Percentiles rank a stretch among this genome's conserved stretches.
Evolutionary conservation across 352 stramenopile species (phyloP).

Genomic region (Globisporangium cystogenes): DNA sequence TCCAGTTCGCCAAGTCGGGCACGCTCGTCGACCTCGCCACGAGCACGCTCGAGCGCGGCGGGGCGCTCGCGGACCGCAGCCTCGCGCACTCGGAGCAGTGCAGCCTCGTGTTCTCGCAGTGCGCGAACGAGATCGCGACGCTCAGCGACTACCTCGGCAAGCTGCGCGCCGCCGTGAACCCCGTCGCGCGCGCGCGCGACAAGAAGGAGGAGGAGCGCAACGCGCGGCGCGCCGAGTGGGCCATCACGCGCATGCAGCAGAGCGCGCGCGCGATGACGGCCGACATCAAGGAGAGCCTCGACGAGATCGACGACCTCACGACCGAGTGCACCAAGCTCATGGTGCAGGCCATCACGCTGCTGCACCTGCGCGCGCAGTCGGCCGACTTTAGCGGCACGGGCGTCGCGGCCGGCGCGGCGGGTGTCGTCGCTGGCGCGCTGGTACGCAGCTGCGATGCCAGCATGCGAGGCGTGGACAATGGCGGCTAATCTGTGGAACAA

Average conservation of each 20-base stretch:
- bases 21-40: constrained; percentile 67
- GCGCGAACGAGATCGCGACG: constrained; percentile 68
- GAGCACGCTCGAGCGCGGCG: constrained; percentile 58
- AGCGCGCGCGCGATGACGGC: constrained; percentile 50
- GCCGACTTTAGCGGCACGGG: constrained; percentile 84
- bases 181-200: constrained; percentile 43
- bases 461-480: too few species aligned
- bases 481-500: too few species aligned
- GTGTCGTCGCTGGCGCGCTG: constrained; percentile 74
- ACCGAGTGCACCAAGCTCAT: constrained; percentile 82
- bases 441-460: too few species aligned
- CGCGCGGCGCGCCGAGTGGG: constrained; percentile 68
- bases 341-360: constrained; percentile 80
- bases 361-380: constrained; percentile 74
- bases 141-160: constrained; percentile 77
- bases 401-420: constrained; percentile 70
- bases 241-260: constrained; percentile 67
- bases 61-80: constrained; percentile 68
- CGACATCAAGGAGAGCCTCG: constrained; percentile 70
- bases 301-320: constrained; percentile 77
- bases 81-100: constrained; percentile 64
- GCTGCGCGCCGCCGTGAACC: constrained; percentile 59
- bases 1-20: constrained; percentile 76
- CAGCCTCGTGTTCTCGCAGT: constrained; percentile 80
- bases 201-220: constrained; percentile 67